phyloP scores from a whole-genome alignment of 495 filamentous ascomycete species.

The Xylaria acuta region DNA sequence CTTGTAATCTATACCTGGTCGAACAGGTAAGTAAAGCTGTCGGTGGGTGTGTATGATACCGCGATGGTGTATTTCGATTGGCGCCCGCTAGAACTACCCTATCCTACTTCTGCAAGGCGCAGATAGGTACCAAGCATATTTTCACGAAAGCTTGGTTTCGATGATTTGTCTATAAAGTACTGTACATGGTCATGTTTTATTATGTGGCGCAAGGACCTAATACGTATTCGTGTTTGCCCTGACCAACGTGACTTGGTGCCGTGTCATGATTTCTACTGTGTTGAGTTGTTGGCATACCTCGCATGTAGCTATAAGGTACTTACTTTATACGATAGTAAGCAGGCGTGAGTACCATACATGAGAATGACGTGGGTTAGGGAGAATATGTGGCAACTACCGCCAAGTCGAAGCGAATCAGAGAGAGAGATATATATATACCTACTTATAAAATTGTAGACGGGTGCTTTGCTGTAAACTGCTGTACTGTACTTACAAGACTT shows the following conservation, averaged over 20 bases:
- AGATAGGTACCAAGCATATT: background rate
- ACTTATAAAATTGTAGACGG: background rate
- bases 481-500: too few relatives aligned
- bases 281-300: background rate
- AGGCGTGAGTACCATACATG: conserved; percentile 19
- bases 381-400: background rate
- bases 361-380: background rate
- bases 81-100: background rate
- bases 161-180: conserved; percentile 10
- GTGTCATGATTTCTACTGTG: background rate
- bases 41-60: background rate
- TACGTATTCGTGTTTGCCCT: conserved; percentile 5
- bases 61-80: background rate
- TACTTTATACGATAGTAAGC: conserved; percentile 4
- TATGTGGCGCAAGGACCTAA: conserved; percentile 15
- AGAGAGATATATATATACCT: too few relatives aligned
- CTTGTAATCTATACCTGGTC: background rate
- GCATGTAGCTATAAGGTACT: background rate
- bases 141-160: background rate
- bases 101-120: background rate
- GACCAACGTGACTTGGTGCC: too few relatives aligned
- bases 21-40: background rate
- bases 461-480: background rate
- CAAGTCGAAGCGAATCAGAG: background rate
- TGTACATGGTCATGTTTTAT: background rate